A percentile compares a stretch with the other conserved stretches of the same genome.
phyloP scores from a whole-genome alignment of 2,329 filamentous ascomycete genomes.

The Aurifilum marmelostoma region DNA sequence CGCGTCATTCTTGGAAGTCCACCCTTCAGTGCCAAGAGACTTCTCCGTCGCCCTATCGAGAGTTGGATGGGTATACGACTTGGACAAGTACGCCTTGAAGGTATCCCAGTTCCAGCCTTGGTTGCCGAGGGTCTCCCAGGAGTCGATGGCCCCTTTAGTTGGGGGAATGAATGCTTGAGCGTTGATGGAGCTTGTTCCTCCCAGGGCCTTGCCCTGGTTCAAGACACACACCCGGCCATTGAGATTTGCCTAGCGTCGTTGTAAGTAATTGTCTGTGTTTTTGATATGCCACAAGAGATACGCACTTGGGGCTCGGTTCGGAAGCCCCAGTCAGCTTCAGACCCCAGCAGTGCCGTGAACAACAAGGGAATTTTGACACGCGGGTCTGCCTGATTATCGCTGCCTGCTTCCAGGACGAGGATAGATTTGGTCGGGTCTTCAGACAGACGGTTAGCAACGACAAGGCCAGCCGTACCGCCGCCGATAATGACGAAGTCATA shows the following conservation, averaged over 20 bases:
- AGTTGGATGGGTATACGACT: conserved; percentile 26
- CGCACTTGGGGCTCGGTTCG: conserved; percentile 19
- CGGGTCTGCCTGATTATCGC: conserved; percentile 39
- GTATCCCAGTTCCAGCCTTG: conserved; percentile 34
- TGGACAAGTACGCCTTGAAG: conserved; percentile 39
- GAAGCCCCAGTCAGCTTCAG: conserved; percentile 23
- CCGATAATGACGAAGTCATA: conserved; percentile 52
- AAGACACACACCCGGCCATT: conserved; percentile 39
- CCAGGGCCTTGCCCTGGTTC: conserved; percentile 39
- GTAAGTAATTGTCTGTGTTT: neutral
- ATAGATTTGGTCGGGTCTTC: conserved; percentile 42
- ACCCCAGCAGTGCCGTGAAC: conserved; percentile 16
- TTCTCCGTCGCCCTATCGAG: neutral
- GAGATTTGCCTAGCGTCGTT: conserved; percentile 27
- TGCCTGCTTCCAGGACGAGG: conserved; percentile 46
- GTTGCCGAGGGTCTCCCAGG: conserved; percentile 37
- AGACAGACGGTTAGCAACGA: conserved; percentile 47
- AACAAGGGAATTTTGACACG: conserved; percentile 28
- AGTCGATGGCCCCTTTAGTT: conserved; percentile 33
- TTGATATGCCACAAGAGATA: no score
- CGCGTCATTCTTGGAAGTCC: neutral
- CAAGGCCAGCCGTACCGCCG: conserved; percentile 53
- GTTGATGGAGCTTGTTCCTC: conserved; percentile 39
- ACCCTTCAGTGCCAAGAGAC: conserved; percentile 1
- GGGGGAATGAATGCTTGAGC: conserved; percentile 31